phyloP scores from a whole-genome alignment of 352 stramenopile genomes.

The Thalassiosira exigua region DNA sequence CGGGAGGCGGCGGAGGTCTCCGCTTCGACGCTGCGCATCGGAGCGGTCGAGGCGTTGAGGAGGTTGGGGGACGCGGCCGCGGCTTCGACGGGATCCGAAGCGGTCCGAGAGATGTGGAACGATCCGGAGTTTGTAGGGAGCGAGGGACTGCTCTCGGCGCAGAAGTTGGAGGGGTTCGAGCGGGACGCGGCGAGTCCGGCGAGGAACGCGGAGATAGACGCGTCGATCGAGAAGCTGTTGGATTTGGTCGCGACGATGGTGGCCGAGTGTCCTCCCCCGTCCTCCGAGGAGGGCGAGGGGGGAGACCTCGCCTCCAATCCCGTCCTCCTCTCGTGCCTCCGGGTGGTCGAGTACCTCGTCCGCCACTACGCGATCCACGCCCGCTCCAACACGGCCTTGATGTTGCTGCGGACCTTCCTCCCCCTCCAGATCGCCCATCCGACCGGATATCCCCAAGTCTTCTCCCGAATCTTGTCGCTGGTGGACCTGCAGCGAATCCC shows the following conservation, averaged over 20 bases:
- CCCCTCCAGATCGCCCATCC: slow-evolving; percentile 48
- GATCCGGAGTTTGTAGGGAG: slow-evolving; percentile 23
- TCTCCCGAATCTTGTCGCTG: slow-evolving; percentile 62
- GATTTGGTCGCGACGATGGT: slow-evolving; percentile 46
- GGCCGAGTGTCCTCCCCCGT: slow-evolving; percentile 15
- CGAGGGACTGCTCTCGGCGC: slow-evolving; percentile 28
- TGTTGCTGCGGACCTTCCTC: slow-evolving; percentile 58
- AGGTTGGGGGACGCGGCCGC: slow-evolving; percentile 14
- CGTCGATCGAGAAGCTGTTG: slow-evolving; percentile 54
- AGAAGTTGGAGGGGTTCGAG: slow-evolving; percentile 47
- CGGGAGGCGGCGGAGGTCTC: slow-evolving; percentile 67
- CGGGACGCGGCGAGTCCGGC: slow-evolving; percentile 48
- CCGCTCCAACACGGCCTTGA: slow-evolving; percentile 24
- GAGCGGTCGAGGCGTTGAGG: slow-evolving; percentile 56
- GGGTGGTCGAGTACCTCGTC: slow-evolving; percentile 83
- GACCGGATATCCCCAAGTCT: slow-evolving; percentile 48
- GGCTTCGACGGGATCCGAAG: background rate
- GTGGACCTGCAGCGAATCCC: slow-evolving; percentile 60
- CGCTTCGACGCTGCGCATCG: slow-evolving; percentile 60
- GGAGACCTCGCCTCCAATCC: slow-evolving; percentile 3
- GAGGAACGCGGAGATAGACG: slow-evolving; percentile 65
- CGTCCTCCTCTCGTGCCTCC: slow-evolving; percentile 32
- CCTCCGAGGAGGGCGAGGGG: background rate
- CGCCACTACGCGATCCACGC: slow-evolving; percentile 76
- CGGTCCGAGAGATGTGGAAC: slow-evolving; percentile 15